phyloP scores from a whole-genome alignment of 2,329 filamentous ascomycete genomes.

The Neonectria magnoliae region DNA sequence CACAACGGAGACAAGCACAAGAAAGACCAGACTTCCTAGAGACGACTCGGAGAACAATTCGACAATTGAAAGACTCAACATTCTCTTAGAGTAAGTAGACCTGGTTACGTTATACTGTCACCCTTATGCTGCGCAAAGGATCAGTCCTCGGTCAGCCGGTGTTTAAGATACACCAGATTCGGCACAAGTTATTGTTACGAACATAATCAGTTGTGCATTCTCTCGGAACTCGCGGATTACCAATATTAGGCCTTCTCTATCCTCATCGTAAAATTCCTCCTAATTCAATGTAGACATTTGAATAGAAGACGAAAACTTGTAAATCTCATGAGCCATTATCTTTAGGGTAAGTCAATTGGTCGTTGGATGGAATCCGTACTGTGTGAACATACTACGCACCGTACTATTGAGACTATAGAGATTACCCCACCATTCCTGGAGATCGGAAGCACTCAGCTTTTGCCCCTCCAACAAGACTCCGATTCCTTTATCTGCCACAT shows the following conservation, averaged over 20 bases:
- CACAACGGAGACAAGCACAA: background rate
- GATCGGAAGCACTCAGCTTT: slow-evolving; percentile 27
- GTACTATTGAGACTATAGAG: slow-evolving; percentile 30
- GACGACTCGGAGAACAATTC: too few species aligned
- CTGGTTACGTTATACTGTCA: background rate
- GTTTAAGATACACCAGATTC: background rate
- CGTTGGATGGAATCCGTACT: slow-evolving; percentile 5
- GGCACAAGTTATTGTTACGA: too few species aligned
- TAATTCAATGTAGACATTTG: background rate
- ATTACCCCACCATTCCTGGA: slow-evolving; percentile 34
- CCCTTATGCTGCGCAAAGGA: too few species aligned
- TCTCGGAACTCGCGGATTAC: too few species aligned
- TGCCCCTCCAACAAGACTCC: slow-evolving; percentile 36
- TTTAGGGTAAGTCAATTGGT: background rate
- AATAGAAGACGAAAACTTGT: background rate
- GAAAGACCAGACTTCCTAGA: background rate
- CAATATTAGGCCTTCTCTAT: background rate
- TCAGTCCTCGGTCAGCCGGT: too few species aligned
- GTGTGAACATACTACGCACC: slow-evolving; percentile 17
- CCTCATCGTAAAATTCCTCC: fast-evolving
- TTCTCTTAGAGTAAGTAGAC: background rate
- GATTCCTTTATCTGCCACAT: slow-evolving; percentile 7
- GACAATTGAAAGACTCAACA: background rate
- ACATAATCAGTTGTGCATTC: background rate
- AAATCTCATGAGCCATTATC: background rate